These are phyloP conservation scores for Aegilops tauschii DNA, from an alignment of 176 grass and related monocot genomes.

Conservation along the genomic window DNA sequence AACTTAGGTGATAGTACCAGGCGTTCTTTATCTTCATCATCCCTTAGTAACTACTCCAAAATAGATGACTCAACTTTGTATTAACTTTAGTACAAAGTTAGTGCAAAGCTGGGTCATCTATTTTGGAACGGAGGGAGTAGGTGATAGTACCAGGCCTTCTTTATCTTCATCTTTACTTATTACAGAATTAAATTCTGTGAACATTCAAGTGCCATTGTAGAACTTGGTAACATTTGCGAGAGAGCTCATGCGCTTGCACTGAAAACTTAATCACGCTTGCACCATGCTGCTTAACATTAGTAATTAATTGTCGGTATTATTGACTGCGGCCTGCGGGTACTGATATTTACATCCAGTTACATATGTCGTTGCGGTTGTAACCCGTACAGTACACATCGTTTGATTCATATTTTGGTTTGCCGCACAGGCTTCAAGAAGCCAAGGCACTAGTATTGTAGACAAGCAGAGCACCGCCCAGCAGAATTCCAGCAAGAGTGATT, in stretches of 20 bases:
- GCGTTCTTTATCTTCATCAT: too few relatives aligned
- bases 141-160: background rate
- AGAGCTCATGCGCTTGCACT: background rate
- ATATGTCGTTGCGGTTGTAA: background rate
- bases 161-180: background rate
- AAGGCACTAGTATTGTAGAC: slow-evolving; percentile 87
- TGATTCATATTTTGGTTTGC: slow-evolving; percentile 1
- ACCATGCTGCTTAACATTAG: background rate
- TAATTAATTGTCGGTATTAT: background rate
- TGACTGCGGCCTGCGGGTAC: background rate
- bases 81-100: too few relatives aligned
- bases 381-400: background rate
- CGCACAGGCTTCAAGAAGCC: slow-evolving; percentile 32
- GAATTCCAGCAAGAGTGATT: slow-evolving; percentile 67
- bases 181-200: background rate
- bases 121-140: too few relatives aligned
- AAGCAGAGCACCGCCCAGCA: slow-evolving; percentile 73
- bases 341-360: slow-evolving; percentile 17
- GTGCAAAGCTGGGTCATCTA: too few relatives aligned
- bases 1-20: too few relatives aligned
- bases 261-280: background rate
- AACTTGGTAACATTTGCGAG: background rate
- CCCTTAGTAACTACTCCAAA: too few relatives aligned
- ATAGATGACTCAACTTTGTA: too few relatives aligned
- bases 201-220: background rate